Conservation (phyloP, 169 alveolate species). For the Cryptosporidium baileyi region DNA sequence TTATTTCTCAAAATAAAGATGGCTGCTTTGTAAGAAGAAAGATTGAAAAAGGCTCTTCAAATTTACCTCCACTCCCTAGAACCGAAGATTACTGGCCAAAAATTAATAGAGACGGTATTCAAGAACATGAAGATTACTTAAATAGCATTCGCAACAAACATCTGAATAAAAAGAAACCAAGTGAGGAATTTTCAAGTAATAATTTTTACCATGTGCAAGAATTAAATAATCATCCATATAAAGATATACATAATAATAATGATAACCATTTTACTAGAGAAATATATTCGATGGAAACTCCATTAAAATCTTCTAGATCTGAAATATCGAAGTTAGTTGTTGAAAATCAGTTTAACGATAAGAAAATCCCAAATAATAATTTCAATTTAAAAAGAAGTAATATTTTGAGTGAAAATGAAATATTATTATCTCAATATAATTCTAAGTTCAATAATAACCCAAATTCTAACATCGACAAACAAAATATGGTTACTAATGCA, state of each 20-base stretch:
- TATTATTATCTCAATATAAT: too few relatives aligned
- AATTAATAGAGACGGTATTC: slow-evolving; percentile 20
- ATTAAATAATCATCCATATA: background rate
- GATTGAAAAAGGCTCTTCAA: slow-evolving; percentile 49
- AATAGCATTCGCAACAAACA: slow-evolving; percentile 34
- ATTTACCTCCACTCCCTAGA: slow-evolving; percentile 61
- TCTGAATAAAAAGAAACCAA: background rate
- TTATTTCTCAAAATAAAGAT: background rate
- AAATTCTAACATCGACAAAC: background rate
- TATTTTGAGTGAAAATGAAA: background rate
- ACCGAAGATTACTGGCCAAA: slow-evolving; percentile 69
- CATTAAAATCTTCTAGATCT: slow-evolving; percentile 28
- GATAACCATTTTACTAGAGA: background rate
- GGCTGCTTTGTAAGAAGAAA: background rate
- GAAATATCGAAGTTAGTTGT: background rate
- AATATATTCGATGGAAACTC: slow-evolving; percentile 41
- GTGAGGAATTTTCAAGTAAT: background rate
- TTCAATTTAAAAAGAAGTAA: background rate
- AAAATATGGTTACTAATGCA: background rate
- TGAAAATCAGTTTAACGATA: too few relatives aligned
- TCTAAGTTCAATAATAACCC: background rate
- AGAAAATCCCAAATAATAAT: too few relatives aligned
- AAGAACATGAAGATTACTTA: slow-evolving; percentile 49
- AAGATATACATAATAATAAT: background rate
- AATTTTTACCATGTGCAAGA: background rate